Percentiles rank a stretch among this genome's conserved stretches.
These are phyloP conservation scores for Annulohypoxylon stygium DNA, from an alignment of 495 filamentous ascomycete genomes.

Conservation along the genomic window DNA sequence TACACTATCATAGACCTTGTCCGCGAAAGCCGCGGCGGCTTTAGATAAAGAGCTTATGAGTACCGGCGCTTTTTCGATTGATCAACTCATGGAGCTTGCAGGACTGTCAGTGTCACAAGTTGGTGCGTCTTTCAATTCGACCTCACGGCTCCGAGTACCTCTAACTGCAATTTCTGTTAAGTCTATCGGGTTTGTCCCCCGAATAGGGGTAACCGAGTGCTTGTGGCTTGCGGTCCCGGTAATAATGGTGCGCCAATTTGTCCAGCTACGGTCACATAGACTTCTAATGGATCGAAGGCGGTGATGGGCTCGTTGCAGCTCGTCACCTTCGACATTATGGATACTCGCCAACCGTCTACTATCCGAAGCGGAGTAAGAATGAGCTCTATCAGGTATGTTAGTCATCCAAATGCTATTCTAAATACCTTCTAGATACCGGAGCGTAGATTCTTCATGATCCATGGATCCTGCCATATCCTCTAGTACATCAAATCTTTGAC, in stretches of 20 bases:
- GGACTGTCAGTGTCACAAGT: slow-evolving; percentile 94
- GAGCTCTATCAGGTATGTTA: slow-evolving; percentile 82
- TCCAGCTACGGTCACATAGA: slow-evolving; percentile 27
- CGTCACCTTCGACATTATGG: slow-evolving; percentile 95
- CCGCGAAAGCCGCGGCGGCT: slow-evolving; percentile 85
- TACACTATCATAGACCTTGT: slow-evolving; percentile 73
- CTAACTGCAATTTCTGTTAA: slow-evolving; percentile 50
- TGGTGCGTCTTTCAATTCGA: slow-evolving; percentile 61
- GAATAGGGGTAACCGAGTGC: slow-evolving; percentile 75
- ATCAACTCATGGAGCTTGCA: slow-evolving; percentile 97
- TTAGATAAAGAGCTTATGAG: slow-evolving; percentile 96
- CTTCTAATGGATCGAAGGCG: slow-evolving; percentile 67
- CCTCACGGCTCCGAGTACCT: neutral
- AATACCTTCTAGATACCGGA: slow-evolving; percentile 4
- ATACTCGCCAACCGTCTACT: slow-evolving; percentile 90
- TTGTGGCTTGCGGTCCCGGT: slow-evolving; percentile 92
- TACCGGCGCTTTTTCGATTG: slow-evolving; percentile 89
- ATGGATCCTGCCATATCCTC: neutral
- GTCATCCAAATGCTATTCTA: slow-evolving; percentile 12
- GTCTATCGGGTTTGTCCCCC: slow-evolving; percentile 88
- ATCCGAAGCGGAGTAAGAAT: slow-evolving; percentile 90
- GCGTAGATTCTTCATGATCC: neutral
- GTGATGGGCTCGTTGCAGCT: slow-evolving; percentile 94
- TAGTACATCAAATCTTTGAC: slow-evolving; percentile 4
- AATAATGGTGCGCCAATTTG: slow-evolving; percentile 80